These are phyloP conservation scores for Sarcocystis neurona DNA, from an alignment of 169 alveolate species.

Conservation along the genomic window DNA sequence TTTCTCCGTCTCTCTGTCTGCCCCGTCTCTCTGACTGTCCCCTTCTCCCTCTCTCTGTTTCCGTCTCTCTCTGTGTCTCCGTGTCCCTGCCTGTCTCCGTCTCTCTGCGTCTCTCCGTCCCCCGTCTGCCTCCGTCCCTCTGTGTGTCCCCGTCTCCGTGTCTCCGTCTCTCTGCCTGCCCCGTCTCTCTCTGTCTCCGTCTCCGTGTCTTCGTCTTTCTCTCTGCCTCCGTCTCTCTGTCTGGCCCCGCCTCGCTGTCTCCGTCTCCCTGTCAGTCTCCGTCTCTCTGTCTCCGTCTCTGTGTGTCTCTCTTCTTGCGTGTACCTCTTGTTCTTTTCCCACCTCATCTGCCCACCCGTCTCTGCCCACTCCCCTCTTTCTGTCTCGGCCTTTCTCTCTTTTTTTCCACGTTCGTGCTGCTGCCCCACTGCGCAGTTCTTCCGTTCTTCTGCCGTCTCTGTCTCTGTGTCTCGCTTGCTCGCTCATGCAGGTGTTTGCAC, in stretches of 20 bases:
- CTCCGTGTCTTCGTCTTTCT: background rate
- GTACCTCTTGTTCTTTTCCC: background rate
- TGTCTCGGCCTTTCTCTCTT: slow-evolving; percentile 6
- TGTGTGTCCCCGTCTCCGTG: no score
- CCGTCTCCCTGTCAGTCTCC: background rate
- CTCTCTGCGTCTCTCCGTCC: no score
- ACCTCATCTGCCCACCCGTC: no score
- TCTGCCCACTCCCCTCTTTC: background rate
- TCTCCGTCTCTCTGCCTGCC: no score
- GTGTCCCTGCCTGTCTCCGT: no score
- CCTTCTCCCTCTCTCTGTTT: no score
- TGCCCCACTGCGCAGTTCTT: background rate
- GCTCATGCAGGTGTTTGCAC: slow-evolving; percentile 30
- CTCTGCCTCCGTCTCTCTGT: background rate
- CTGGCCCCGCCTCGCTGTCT: background rate
- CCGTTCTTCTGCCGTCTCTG: background rate
- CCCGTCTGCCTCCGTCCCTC: no score
- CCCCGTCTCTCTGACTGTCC: no score
- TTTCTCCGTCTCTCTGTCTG: no score
- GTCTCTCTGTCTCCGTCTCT: background rate
- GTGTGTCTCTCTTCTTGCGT: background rate
- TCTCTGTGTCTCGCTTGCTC: background rate
- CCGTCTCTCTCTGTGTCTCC: no score
- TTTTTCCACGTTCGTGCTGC: background rate
- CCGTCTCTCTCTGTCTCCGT: no score